Evolutionary conservation across 2,329 filamentous ascomycete genomes (phyloP), one percentile per base, ranked within the genome.

Genomic region (Colletotrichum lupini): DNA sequence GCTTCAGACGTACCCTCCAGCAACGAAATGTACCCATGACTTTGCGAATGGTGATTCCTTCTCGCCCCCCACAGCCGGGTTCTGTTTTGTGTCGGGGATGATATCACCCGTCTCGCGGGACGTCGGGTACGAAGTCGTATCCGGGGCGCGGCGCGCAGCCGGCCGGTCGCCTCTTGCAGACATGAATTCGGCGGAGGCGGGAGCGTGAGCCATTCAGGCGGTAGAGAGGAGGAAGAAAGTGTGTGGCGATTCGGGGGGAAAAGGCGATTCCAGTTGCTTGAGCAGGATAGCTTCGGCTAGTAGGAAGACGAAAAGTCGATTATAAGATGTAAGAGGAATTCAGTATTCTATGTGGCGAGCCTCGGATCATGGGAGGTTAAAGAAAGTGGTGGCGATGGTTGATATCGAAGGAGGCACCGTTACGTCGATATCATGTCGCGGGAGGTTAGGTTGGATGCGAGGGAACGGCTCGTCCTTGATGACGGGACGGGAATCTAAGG

Each of bases 11-110:
- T 89, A 97, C 95, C 92, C 95, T 88, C 95, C 95, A 67, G 95
- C 95, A 72, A 98, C 89, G 79, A 98, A 92, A 86, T 98, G 95
- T 74, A 95, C 94, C 93, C 95, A 97, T 82, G 95, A 95, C 82
- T 95, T 95, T 22, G 92, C 87, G 78, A 89, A 89, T 2, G 89
- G 88, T 49, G 86, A 82, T 19, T 81, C 80, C 75, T 86, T 84
- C 67, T 81, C 76, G 61, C 26, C 42, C 19, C 42, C 63, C 64
- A 70, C 76, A 53, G 53, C 72, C 63, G 60, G 78, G 70, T 75
- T 81, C 75, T 67, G 74, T 22, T 77, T 75, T 67, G 84, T 85
- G 65, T 86, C 83, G 2, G 89, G 87, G 3, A 87, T 78, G 5
- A 87, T 82, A 69, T 89, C 89, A 46, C 91, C 91, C 16, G 87